Base-by-base conservation (phyloP, 2,329 filamentous ascomycete genomes). In the Calonectria montana region DNA sequence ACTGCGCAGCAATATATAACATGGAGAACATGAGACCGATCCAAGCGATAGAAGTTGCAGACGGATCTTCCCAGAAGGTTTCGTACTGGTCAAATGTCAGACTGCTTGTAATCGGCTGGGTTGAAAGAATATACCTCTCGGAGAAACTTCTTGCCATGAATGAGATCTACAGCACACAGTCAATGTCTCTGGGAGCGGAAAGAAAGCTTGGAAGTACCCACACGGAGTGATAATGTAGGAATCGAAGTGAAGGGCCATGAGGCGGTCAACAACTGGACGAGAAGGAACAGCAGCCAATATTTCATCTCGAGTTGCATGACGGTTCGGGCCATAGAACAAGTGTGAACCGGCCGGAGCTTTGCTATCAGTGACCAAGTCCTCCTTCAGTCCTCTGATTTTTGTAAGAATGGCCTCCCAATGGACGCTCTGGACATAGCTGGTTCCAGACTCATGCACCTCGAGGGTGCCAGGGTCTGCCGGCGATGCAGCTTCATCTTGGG, bases 351-450 rank as follows among this genome's bases (percentile, higher is more conserved):
- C 37, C 1, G 65, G 67, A 66, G 61, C 21, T 35, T 69, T 71
- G 41, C 39, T 69, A 55, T 73, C 67, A 43, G 37, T 50, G 37
- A 71, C 63, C 47, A 74, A 64, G 23, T 74, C 67, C 67, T 73
- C 70, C 61, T 71, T 74, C 10, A 74, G 53, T 62, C 67, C 73
- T 67, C 64, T 68, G 25, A 74, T 73, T 37, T 69, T 71, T 35
- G 59, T 64, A n/a, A 74, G 70, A 67, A 74, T 65, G 65, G 73
- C 70, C 59, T 70, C 73, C 73, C 73, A 74, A 55, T 74, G 73
- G 13, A 27, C 67, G 39, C 70, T 74, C 53, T 71, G 67, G 65
- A 73, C 73, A 61, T 74, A 73, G 67, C 70, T 74, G 41, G 73
- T 69, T 43, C 72, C 70, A 66, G 67, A 73, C 67, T 64, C 59